Evolutionary conservation across 2,329 filamentous ascomycete species (phyloP).

Genomic region (Paracamarosporium sp.): DNA sequence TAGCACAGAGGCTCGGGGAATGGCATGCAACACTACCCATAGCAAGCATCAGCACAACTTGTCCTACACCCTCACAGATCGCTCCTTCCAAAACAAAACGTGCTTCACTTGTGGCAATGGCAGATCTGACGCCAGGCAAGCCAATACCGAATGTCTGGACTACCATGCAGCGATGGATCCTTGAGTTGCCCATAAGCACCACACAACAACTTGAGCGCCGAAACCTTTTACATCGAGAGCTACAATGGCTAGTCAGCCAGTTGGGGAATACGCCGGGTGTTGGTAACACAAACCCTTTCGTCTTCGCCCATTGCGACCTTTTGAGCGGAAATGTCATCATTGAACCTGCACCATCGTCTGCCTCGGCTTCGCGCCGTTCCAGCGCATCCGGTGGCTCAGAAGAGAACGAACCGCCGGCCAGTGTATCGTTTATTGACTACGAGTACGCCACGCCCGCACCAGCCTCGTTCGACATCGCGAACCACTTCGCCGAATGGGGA

Average conservation of each 20-base stretch:
- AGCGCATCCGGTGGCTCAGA: constrained; percentile 40
- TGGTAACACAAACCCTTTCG: constrained; percentile 72
- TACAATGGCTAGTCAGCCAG: constrained; percentile 71
- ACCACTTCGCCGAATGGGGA: constrained; percentile 98
- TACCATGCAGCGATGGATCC: constrained; percentile 94
- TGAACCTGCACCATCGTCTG: constrained; percentile 58
- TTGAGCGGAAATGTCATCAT: constrained; percentile 97
- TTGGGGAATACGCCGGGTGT: constrained; percentile 80
- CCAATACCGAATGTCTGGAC: constrained; percentile 90
- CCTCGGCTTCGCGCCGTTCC: constrained; percentile 40
- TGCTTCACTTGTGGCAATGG: constrained; percentile 45
- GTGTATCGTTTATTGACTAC: constrained; percentile 85
- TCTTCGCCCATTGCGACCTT: constrained; percentile 95
- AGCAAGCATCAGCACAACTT: constrained; percentile 54
- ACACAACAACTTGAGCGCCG: constrained; percentile 73
- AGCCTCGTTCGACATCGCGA: constrained; percentile 93
- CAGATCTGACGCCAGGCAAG: constrained; percentile 65
- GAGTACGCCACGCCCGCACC: constrained; percentile 96
- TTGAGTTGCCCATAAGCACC: constrained; percentile 78
- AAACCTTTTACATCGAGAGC: constrained; percentile 73
- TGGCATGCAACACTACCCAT: constrained; percentile 83
- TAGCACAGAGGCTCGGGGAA: constrained; percentile 84
- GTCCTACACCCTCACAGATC: constrained; percentile 39
- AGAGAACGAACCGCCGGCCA: constrained; percentile 35
- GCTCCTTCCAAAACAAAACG: constrained; percentile 37